Evolutionary conservation across 305 asterid species (phyloP).

Genomic region (Fraxinus dipetala): DNA sequence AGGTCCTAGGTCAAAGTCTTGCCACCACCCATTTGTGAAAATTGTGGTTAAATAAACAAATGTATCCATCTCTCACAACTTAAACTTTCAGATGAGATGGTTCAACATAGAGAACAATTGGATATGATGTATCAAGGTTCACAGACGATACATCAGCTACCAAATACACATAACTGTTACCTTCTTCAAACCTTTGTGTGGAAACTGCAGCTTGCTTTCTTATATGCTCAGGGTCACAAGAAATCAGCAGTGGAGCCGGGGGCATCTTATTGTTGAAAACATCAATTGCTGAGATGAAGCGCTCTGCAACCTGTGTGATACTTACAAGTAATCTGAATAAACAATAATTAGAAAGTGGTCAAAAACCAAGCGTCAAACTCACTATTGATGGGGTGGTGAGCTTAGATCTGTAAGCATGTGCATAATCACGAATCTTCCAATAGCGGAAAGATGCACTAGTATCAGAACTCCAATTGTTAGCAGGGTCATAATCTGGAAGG

Average conservation of each 20-base stretch:
- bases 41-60: background rate
- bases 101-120: background rate
- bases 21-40: background rate
- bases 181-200: conserved; percentile 91
- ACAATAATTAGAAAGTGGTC: conserved; percentile 9
- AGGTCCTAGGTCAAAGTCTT: background rate
- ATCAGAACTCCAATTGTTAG: conserved; percentile 58
- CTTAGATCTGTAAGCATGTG: conserved; percentile 88
- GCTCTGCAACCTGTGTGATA: conserved; percentile 71
- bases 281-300: conserved; percentile 75
- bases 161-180: conserved; percentile 28
- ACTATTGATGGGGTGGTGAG: conserved; percentile 79
- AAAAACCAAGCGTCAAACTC: conserved; percentile 33
- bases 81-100: background rate
- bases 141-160: background rate
- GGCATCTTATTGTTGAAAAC: conserved; percentile 68
- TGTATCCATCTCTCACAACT: background rate
- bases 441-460: conserved; percentile 62
- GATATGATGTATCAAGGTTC: background rate
- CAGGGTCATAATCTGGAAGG: conserved; percentile 78
- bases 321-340: conserved; percentile 3
- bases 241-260: conserved; percentile 68
- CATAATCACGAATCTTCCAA: conserved; percentile 98
- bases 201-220: conserved; percentile 94
- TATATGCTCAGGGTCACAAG: conserved; percentile 75